These are phyloP conservation scores for Aspergillus niger DNA, from an alignment of 2,329 filamentous ascomycete species.

Conservation along the genomic window DNA sequence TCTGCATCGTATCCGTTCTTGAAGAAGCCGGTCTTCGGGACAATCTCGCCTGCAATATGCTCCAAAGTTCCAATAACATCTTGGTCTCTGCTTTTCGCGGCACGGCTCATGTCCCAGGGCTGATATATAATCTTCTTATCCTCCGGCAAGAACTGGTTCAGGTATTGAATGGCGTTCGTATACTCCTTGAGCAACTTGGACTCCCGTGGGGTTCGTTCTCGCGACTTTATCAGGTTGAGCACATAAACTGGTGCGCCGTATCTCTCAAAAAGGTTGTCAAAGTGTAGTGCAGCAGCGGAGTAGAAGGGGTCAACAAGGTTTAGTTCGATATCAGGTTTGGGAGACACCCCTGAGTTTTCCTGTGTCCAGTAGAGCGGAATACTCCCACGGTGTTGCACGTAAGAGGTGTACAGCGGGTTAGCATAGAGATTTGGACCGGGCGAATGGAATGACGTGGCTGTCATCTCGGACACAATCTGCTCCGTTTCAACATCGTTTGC, in stretches of 20 bases:
- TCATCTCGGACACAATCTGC: slow-evolving; percentile 92
- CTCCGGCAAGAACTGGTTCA: slow-evolving; percentile 87
- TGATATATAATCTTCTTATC: slow-evolving; percentile 89
- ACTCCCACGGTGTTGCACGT: slow-evolving; percentile 93
- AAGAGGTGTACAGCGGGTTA: slow-evolving; percentile 91
- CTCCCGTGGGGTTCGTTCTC: slow-evolving; percentile 85
- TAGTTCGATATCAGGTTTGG: slow-evolving; percentile 93
- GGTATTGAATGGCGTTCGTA: slow-evolving; percentile 81
- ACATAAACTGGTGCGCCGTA: slow-evolving; percentile 93
- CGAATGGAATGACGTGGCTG: slow-evolving; percentile 93
- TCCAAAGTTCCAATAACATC: slow-evolving; percentile 94
- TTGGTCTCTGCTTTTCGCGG: slow-evolving; percentile 86
- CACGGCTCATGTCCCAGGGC: slow-evolving; percentile 97
- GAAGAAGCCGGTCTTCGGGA: slow-evolving; percentile 88
- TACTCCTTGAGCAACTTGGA: slow-evolving; percentile 88
- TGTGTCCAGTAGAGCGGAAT: slow-evolving; percentile 98
- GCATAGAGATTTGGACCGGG: slow-evolving; percentile 82
- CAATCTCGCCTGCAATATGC: slow-evolving; percentile 81
- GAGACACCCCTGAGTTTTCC: slow-evolving; percentile 90
- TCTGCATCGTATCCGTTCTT: slow-evolving; percentile 79
- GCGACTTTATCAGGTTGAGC: slow-evolving; percentile 84
- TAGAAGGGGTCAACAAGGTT: slow-evolving; percentile 98
- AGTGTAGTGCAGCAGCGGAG: slow-evolving; percentile 86
- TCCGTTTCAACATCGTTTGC: slow-evolving; percentile 99
- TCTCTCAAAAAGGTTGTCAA: slow-evolving; percentile 88